phyloP scores from a whole-genome alignment of 208 protist species.

The Wallacemonas rigidus region DNA sequence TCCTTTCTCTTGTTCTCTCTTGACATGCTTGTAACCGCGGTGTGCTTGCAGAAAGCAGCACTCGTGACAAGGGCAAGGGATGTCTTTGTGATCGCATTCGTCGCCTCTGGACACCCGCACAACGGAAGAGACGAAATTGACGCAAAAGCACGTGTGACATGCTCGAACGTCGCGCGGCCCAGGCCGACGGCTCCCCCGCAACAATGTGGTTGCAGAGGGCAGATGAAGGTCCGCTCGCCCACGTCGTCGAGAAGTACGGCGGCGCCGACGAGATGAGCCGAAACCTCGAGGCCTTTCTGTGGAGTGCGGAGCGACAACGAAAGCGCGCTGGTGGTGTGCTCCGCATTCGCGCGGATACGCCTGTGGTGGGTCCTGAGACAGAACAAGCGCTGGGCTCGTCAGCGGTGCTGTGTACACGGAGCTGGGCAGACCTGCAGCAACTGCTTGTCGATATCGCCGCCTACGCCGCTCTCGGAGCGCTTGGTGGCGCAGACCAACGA shows the following conservation, averaged over 20 bases:
- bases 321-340: constrained; percentile 11
- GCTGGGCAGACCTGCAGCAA: constrained; percentile 13
- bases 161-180: neutral
- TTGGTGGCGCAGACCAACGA: constrained; percentile 28
- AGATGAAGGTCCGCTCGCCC: constrained; percentile 25
- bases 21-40: no score
- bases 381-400: neutral
- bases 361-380: neutral
- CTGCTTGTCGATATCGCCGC: constrained; percentile 28
- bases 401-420: neutral
- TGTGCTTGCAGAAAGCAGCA: no score
- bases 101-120: no score
- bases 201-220: constrained; percentile 14
- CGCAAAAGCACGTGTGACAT: neutral
- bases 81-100: no score
- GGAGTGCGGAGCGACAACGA: constrained; percentile 22
- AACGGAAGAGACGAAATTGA: no score
- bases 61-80: no score
- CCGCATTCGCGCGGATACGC: neutral
- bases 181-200: constrained; percentile 1
- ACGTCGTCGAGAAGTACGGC: constrained; percentile 32
- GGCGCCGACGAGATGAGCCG: constrained; percentile 21
- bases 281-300: constrained; percentile 25
- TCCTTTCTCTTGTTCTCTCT: no score
- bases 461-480: constrained; percentile 37